These are phyloP conservation scores for Microdochium nivale DNA, from an alignment of 2,329 filamentous ascomycete genomes.

Conservation along the genomic window DNA sequence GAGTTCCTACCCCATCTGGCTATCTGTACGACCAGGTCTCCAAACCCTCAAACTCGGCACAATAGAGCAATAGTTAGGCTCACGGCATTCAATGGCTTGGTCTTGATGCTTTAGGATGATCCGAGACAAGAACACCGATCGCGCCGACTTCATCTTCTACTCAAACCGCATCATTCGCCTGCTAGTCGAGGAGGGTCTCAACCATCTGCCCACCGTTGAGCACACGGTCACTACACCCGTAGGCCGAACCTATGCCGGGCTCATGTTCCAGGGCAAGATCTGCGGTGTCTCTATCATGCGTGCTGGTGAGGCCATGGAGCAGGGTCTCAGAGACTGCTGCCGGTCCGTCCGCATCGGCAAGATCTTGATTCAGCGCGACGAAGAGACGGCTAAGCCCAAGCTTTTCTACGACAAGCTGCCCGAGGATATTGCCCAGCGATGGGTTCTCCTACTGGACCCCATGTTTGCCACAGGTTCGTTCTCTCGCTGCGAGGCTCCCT, in stretches of 20 bases:
- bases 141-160: conserved; percentile 98
- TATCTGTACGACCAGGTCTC: too few relatives aligned
- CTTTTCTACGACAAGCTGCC: conserved; percentile 98
- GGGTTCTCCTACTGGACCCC: conserved; percentile 92
- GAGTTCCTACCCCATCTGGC: conserved; percentile 34
- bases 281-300: conserved; percentile 98
- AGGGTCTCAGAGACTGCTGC: conserved; percentile 92
- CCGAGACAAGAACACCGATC: conserved; percentile 78
- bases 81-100: neutral
- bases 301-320: conserved; percentile 97
- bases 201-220: conserved; percentile 87
- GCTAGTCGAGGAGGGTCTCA: conserved; percentile 92
- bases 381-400: conserved; percentile 86
- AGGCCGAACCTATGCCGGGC: conserved; percentile 77
- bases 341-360: conserved; percentile 97
- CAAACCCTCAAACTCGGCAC: neutral
- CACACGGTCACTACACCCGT: conserved; percentile 88
- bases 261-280: conserved; percentile 96
- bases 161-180: conserved; percentile 96
- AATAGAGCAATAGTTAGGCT: neutral
- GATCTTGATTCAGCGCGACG: conserved; percentile 94
- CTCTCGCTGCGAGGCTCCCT: neutral
- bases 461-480: conserved; percentile 90
- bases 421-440: conserved; percentile 83
- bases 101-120: conserved; percentile 64